Evolutionary conservation across 306 rosid genomes (phyloP).

Genomic region (Lagenaria siceraria): DNA sequence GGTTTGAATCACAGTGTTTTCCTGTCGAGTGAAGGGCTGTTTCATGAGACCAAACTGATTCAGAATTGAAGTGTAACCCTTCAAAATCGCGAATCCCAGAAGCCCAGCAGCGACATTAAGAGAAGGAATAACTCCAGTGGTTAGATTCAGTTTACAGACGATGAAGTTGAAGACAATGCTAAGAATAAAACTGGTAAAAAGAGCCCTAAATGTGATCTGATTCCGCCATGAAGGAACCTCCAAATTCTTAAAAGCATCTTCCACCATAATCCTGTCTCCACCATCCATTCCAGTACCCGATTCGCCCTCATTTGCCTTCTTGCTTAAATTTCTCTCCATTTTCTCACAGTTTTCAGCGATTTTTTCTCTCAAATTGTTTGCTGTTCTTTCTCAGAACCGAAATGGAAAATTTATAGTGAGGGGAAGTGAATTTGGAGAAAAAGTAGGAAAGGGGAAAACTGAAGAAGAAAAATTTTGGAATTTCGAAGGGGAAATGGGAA

Average conservation of each 20-base stretch:
- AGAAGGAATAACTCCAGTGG: conserved; percentile 66
- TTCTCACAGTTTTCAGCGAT: not conserved
- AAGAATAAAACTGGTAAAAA: conserved; percentile 35
- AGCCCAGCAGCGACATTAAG: conserved; percentile 67
- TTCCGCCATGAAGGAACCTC: conserved; percentile 45
- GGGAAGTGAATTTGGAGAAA: not conserved
- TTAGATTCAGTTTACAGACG: conserved; percentile 57
- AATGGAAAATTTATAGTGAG: not conserved
- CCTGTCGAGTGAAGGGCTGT: conserved; percentile 73
- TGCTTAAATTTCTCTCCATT: conserved; percentile 20
- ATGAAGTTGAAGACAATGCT: conserved; percentile 48
- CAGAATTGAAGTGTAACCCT: conserved; percentile 31
- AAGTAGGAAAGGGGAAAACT: not conserved
- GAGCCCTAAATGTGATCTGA: conserved; percentile 45
- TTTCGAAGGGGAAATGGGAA: not conserved
- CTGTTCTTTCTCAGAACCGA: not conserved
- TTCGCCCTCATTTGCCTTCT: not conserved
- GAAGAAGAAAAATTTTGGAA: not conserved
- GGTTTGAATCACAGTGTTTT: conserved; percentile 66
- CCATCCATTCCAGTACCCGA: not conserved
- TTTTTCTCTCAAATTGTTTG: too few relatives aligned
- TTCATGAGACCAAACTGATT: conserved; percentile 26
- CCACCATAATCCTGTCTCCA: conserved; percentile 14
- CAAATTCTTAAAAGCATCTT: conserved; percentile 27
- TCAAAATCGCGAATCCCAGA: conserved; percentile 53